A percentile compares a stretch with the other conserved stretches of the same genome.
phyloP scores from a whole-genome alignment of 1,139 yeast genomes.

The Ashbya aceris region DNA sequence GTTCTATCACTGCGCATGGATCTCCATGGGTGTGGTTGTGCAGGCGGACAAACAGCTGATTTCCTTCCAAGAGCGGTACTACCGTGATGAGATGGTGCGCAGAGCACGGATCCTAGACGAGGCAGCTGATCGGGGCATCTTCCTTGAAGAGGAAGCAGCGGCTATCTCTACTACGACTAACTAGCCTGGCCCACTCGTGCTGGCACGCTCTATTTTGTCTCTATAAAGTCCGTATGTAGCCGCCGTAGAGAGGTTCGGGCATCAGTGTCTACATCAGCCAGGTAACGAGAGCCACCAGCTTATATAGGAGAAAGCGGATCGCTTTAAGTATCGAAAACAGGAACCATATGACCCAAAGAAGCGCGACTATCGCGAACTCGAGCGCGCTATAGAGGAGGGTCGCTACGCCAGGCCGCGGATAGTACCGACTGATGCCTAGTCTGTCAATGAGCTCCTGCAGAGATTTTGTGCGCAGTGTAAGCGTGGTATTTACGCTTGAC shows the following conservation, averaged over 20 bases:
- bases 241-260: no score
- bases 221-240: no score
- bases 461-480: slow-evolving; percentile 61
- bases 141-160: slow-evolving; percentile 30
- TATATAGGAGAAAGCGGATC: slow-evolving; percentile 20
- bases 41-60: slow-evolving; percentile 34
- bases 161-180: slow-evolving; percentile 16
- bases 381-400: slow-evolving; percentile 36
- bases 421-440: slow-evolving; percentile 33
- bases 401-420: slow-evolving; percentile 29
- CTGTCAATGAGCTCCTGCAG: slow-evolving; percentile 62
- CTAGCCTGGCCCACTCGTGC: no score
- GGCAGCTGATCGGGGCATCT: slow-evolving; percentile 37
- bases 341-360: slow-evolving; percentile 65
- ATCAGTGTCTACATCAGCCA: no score
- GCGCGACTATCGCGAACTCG: slow-evolving; percentile 49
- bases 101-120: slow-evolving; percentile 31
- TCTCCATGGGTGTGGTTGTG: slow-evolving; percentile 33
- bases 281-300: no score
- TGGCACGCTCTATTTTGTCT: no score
- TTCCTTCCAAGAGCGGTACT: slow-evolving; percentile 29
- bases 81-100: slow-evolving; percentile 28
- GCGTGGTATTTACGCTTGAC: slow-evolving; percentile 75
- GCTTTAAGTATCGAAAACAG: slow-evolving; percentile 48
- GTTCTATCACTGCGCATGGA: slow-evolving; percentile 34